Conservation (phyloP, 257 asterid genomes). For the Solanum lignicaule region DNA sequence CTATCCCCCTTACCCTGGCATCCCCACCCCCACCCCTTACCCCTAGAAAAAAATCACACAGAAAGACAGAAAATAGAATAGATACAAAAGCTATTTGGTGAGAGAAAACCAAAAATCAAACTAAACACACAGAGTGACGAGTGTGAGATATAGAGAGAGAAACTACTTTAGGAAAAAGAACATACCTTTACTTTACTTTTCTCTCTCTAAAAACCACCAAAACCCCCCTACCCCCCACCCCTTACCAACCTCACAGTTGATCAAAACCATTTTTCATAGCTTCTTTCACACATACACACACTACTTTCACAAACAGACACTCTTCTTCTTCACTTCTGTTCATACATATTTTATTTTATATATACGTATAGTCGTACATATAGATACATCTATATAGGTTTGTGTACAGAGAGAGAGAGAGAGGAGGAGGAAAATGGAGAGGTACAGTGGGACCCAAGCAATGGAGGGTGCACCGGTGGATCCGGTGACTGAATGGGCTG, state of each 20-base stretch:
- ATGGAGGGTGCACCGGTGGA: constrained; percentile 47
- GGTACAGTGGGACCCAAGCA: constrained; percentile 44
- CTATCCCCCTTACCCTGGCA: not conserved
- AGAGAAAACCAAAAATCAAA: not conserved
- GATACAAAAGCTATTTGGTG: not conserved
- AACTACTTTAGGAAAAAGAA: not conserved
- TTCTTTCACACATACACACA: not conserved
- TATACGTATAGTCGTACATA: not conserved
- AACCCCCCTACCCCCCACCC: no score
- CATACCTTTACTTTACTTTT: not conserved
- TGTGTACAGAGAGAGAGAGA: constrained; percentile 2
- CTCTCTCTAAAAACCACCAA: constrained; percentile 4
- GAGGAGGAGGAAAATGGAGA: constrained; percentile 34
- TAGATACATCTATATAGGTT: not conserved
- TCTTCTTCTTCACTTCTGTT: constrained; percentile 3
- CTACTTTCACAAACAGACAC: not conserved
- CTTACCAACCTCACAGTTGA: not conserved
- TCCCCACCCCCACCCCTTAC: not conserved
- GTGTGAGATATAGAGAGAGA: constrained; percentile 7
- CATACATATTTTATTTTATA: not conserved
- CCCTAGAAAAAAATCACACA: not conserved
- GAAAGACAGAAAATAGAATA: not conserved
- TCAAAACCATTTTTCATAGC: not conserved
- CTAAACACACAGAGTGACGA: not conserved
- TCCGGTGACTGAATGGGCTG: constrained; percentile 67